These are phyloP conservation scores for Recurvomyces mirabilis DNA, from an alignment of 495 filamentous ascomycete species.

Conservation along the genomic window DNA sequence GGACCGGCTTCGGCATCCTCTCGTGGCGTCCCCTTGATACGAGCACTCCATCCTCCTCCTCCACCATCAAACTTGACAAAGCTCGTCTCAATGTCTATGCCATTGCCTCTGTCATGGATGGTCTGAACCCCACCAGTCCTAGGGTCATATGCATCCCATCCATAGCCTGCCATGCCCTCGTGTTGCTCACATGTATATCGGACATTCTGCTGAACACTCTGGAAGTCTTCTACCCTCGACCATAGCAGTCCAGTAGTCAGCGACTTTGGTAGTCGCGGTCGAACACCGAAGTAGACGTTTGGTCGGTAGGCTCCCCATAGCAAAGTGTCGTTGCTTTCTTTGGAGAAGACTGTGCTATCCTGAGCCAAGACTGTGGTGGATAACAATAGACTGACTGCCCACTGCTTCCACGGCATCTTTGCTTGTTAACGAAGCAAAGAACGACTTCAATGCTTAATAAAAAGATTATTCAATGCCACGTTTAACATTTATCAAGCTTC, in stretches of 20 bases:
- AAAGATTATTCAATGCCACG: not conserved
- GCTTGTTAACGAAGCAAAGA: not conserved
- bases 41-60: constrained; percentile 75
- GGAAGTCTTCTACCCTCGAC: constrained; percentile 74
- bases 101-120: constrained; percentile 79
- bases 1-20: constrained; percentile 43
- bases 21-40: constrained; percentile 72
- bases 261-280: constrained; percentile 77
- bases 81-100: constrained; percentile 77
- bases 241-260: constrained; percentile 79
- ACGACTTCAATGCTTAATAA: not conserved
- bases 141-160: constrained; percentile 93
- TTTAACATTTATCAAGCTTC: no score
- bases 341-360: constrained; percentile 8
- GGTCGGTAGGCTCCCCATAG: constrained; percentile 95
- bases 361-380: not conserved
- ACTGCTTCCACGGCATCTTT: constrained; percentile 10
- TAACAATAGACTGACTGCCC: not conserved
- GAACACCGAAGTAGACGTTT: constrained; percentile 90
- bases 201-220: constrained; percentile 64
- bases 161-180: constrained; percentile 89
- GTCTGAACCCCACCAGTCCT: constrained; percentile 76
- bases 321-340: constrained; percentile 31
- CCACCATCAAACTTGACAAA: constrained; percentile 92
- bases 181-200: constrained; percentile 94